Evolutionary conservation across 305 asterid genomes (phyloP).

Genomic region (Fraxinus baroniana): DNA sequence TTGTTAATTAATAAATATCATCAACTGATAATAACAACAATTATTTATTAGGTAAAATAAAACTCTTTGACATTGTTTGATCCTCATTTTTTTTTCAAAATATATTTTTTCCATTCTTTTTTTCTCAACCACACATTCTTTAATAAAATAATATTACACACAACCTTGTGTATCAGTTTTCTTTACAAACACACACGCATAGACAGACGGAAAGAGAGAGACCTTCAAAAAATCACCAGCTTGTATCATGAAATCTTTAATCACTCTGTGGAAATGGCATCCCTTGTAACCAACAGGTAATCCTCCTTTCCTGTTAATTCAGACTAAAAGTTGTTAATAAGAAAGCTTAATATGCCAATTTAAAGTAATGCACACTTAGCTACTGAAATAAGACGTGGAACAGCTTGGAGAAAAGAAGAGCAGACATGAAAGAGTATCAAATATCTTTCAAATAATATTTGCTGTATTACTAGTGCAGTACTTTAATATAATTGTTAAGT

Average conservation of each 20-base stretch:
- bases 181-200: not conserved
- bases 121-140: no score
- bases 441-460: not conserved
- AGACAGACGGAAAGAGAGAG: constrained; percentile 14
- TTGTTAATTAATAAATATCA: no score
- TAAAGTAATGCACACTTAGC: not conserved
- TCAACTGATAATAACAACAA: not conserved
- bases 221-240: constrained; percentile 97
- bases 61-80: no score
- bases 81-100: no score
- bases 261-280: constrained; percentile 90
- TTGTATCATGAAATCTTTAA: constrained; percentile 96
- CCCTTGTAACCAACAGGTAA: constrained; percentile 83
- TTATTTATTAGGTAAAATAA: not conserved
- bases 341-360: not conserved
- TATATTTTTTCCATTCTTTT: no score
- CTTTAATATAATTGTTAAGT: not conserved
- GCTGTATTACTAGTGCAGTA: not conserved
- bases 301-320: constrained; percentile 72
- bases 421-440: not conserved
- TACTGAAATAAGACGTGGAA: not conserved
- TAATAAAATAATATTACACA: no score
- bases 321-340: constrained; percentile 23
- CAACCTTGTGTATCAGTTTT: not conserved
- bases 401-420: not conserved